Percentiles rank a stretch among this genome's conserved stretches.
Evolutionary conservation across 306 rosid species (phyloP).

Genomic region (Malus fusca): DNA sequence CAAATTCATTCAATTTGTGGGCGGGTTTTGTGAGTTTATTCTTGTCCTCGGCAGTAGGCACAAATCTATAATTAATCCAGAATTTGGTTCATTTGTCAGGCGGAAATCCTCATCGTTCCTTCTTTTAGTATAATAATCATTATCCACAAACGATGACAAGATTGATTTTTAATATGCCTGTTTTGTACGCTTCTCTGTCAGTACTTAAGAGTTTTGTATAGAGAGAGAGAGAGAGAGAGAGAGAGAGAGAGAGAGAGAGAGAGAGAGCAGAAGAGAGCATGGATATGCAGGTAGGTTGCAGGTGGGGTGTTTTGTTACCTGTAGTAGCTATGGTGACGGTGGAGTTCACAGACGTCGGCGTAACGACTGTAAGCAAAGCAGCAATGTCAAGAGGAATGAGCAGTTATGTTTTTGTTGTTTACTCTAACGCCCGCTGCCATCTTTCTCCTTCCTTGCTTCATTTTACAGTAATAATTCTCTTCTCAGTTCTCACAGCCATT

Average conservation of each 20-base stretch:
- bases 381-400: constrained; percentile 13
- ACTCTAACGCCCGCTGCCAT: not conserved
- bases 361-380: not conserved
- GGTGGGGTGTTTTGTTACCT: not conserved
- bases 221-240: not conserved
- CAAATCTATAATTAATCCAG: not conserved
- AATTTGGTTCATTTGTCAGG: not conserved
- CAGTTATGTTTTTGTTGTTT: not conserved
- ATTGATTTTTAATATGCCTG: not conserved
- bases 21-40: no score
- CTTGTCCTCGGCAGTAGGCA: not conserved
- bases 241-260: not conserved
- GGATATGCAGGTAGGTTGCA: not conserved
- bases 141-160: no score
- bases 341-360: constrained; percentile 7
- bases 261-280: not conserved
- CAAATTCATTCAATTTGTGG: no score
- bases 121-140: no score
- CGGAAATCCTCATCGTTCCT: no score
- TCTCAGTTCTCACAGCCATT: not conserved
- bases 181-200: not conserved
- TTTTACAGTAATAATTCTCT: not conserved
- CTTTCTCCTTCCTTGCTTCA: constrained; percentile 10
- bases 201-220: no score
- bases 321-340: constrained; percentile 5